A percentile compares a stretch with the other conserved stretches of the same genome.
phyloP scores from a whole-genome alignment of 1,284 basidiomycete genomes.

The Trichosporon sp. region DNA sequence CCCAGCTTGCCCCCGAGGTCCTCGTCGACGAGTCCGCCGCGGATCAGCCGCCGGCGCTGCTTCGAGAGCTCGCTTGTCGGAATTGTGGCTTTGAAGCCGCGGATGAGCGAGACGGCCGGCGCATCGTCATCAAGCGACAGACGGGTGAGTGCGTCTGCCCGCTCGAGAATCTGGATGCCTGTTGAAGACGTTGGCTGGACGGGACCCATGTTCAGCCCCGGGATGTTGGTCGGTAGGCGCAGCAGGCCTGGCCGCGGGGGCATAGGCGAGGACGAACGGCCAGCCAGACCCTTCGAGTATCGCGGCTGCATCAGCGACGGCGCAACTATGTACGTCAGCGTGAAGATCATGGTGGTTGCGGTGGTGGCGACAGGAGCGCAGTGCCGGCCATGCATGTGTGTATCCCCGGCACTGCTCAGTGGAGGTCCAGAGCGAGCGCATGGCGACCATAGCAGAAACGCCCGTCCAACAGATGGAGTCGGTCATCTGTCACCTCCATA shows the following conservation, averaged over 20 bases:
- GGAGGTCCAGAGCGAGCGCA: no score
- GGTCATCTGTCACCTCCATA: not conserved
- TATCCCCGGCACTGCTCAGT: no score
- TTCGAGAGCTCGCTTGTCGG: conserved; percentile 79
- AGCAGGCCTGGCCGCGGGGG: conserved; percentile 50
- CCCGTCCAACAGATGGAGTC: not conserved
- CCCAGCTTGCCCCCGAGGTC: conserved; percentile 77
- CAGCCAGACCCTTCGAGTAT: conserved; percentile 18
- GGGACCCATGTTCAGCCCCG: conserved; percentile 58
- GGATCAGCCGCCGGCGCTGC: conserved; percentile 70
- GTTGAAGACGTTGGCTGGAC: conserved; percentile 68
- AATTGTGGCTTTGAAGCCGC: conserved; percentile 88
- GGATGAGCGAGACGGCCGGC: conserved; percentile 68
- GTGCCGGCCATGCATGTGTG: no score
- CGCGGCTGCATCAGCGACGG: conserved; percentile 83
- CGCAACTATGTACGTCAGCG: conserved; percentile 64
- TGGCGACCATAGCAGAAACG: not conserved
- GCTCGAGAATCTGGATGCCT: conserved; percentile 80
- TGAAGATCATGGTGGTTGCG: not conserved
- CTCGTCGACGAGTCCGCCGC: conserved; percentile 59
- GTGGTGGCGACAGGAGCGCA: not conserved
- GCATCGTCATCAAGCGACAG: conserved; percentile 66
- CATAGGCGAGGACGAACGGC: not conserved
- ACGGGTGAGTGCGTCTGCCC: conserved; percentile 72
- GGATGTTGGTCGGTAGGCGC: conserved; percentile 65